Percentiles rank a stretch among this genome's conserved stretches.
These are phyloP conservation scores for Clarireedia homoeocarpa DNA, from an alignment of 2,329 filamentous ascomycete species.

Conservation along the genomic window DNA sequence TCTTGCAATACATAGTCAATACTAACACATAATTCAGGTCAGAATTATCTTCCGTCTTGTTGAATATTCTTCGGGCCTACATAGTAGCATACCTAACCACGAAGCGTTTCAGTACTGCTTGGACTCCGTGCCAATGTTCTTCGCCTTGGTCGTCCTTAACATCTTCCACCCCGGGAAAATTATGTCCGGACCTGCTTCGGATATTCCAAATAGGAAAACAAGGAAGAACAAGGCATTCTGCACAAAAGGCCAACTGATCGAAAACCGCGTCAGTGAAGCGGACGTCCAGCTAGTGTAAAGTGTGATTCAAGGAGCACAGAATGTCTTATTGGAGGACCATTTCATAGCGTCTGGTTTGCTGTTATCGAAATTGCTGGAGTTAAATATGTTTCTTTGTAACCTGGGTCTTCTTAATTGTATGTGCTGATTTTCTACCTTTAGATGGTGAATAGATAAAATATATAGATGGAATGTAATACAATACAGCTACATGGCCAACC, in stretches of 20 bases:
- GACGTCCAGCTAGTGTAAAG: not conserved
- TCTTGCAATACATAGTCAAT: not conserved
- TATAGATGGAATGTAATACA: too few relatives aligned
- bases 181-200: constrained; percentile 8
- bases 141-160: constrained; percentile 15
- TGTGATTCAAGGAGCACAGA: not conserved
- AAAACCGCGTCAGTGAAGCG: not conserved
- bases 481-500: too few relatives aligned
- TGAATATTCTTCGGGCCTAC: constrained; percentile 42
- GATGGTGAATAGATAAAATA: too few relatives aligned
- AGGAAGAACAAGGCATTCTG: not conserved
- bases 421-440: too few relatives aligned
- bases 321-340: not conserved
- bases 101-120: constrained; percentile 44
- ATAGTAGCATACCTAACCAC: constrained; percentile 39
- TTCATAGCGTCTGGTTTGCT: not conserved
- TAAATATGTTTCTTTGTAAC: too few relatives aligned
- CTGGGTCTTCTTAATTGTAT: too few relatives aligned
- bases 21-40: constrained; percentile 28
- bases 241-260: not conserved
- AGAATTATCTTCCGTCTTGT: constrained; percentile 53
- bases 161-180: constrained; percentile 14
- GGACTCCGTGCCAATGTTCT: constrained; percentile 47
- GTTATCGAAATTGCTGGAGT: too few relatives aligned
- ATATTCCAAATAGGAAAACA: constrained; percentile 9